Base-by-base conservation (phyloP, 2,329 filamentous ascomycete species). In the Nemania sp. region DNA sequence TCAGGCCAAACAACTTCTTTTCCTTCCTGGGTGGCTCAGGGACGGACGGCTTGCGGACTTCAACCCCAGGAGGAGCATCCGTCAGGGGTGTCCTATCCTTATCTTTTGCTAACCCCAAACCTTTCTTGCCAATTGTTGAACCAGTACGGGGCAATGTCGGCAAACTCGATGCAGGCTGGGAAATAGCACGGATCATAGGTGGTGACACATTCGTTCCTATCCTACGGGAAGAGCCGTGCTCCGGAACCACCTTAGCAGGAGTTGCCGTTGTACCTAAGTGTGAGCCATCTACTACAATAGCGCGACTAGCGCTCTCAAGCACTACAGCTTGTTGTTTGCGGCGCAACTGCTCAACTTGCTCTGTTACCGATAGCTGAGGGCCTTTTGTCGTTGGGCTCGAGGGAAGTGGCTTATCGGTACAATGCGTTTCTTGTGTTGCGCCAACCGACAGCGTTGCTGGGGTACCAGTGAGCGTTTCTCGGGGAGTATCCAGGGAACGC, bases 1-100 rank as follows among this genome's bases (percentile, higher is more conserved):
- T 13, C 86, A 86, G 57, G 52, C 60, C 62, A 42, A 74, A 74
- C 5, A 97, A 80, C 69, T 91, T 92, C 75, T 91, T 94, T 64
- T 97, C 91, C 35, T 76, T 76, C 67, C 82, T 84, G 57, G 75
- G 65, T 20, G 78, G 75, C 9, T 77, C 76, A 45, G 80, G 79
- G 3, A 73, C 71, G 9, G 73, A 48, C 3, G 63, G 58, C 58
- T 74, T 75, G 17, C 74, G 74, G 17, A 69, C 58, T 35, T 77
- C 74, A n/a, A 64, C 59, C 6, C 72, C 68, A 13, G 68, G 57
- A 10, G 71, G 68, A 1, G 59, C 62, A 43, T 75, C 75, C 10
- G 47, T 35, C 1, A 64, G 47, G n/a, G 58, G 40, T 3, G 51
- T 60, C 57, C 66, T 71, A 4, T 72, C 70, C 53, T 69, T 72